phyloP scores from a whole-genome alignment of 1,284 basidiomycete genomes.

The Tilletia indica region DNA sequence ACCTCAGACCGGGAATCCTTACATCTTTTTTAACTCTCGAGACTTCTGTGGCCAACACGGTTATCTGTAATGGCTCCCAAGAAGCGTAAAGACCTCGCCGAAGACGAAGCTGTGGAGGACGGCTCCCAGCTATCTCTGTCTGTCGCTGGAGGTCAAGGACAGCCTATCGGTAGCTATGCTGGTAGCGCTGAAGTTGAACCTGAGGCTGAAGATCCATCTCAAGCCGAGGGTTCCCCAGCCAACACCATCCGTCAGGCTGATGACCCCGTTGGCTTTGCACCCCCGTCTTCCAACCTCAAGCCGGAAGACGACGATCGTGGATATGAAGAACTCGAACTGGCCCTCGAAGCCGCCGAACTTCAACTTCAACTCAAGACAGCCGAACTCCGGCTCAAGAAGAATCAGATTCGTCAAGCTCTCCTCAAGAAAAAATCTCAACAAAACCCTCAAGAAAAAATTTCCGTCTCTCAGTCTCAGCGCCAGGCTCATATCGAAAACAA shows the following conservation, averaged over 20 bases:
- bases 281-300: too few species aligned
- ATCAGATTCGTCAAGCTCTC: neutral
- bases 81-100: conserved; percentile 1
- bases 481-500: too few species aligned
- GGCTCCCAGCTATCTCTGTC: neutral
- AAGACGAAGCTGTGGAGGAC: neutral
- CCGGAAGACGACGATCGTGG: neutral
- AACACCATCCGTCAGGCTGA: too few species aligned
- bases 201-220: too few species aligned
- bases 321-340: neutral
- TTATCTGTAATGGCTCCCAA: neutral
- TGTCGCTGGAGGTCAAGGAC: neutral
- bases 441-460: conserved; percentile 6
- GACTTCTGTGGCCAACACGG: conserved; percentile 17
- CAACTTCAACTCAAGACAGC: neutral
- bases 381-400: too few species aligned
- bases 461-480: too few species aligned
- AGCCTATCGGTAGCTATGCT: neutral
- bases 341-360: neutral
- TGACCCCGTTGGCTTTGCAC: too few species aligned
- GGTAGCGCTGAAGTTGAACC: too few species aligned
- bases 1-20: conserved; percentile 3
- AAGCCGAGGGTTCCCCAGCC: too few species aligned
- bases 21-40: conserved; percentile 15
- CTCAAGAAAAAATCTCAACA: conserved; percentile 10